Percentiles rank a stretch among this genome's conserved stretches.
Evolutionary conservation across 2,329 filamentous ascomycete genomes (phyloP).

Genomic region (Pyrenochaeta sp.): DNA sequence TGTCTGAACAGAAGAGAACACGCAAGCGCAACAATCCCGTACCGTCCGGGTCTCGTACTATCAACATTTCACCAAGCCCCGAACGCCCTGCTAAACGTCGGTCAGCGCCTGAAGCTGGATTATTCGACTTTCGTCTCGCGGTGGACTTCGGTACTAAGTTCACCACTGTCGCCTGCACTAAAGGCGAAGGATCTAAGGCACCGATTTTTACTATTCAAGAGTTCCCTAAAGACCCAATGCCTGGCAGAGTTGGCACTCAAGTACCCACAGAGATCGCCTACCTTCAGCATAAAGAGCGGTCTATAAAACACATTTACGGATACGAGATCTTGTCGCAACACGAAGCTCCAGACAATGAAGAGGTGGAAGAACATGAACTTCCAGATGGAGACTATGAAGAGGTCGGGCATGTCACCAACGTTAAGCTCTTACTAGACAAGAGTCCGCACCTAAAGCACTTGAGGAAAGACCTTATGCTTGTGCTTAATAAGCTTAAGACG

Average conservation of each 20-base stretch:
- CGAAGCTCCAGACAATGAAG: neutral
- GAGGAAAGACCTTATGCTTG: neutral
- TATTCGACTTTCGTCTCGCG: constrained; percentile 11
- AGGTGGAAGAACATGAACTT: neutral
- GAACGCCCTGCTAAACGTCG: neutral
- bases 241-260: constrained; percentile 1
- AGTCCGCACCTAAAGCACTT: neutral
- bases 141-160: constrained; percentile 25
- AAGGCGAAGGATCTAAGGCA: neutral
- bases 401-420: neutral
- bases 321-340: neutral
- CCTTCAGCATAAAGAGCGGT: neutral
- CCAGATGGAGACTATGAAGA: neutral
- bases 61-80: neutral
- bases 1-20: neutral
- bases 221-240: constrained; percentile 11
- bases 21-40: neutral
- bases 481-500: neutral
- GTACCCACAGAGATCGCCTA: constrained; percentile 20
- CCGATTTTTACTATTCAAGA: constrained; percentile 6
- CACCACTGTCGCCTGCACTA: constrained; percentile 13
- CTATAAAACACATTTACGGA: neutral
- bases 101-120: neutral
- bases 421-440: constrained; percentile 9
- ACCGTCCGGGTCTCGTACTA: neutral